phyloP scores from a whole-genome alignment of 176 grass and related monocot genomes.

The Ensete ventricosum region DNA sequence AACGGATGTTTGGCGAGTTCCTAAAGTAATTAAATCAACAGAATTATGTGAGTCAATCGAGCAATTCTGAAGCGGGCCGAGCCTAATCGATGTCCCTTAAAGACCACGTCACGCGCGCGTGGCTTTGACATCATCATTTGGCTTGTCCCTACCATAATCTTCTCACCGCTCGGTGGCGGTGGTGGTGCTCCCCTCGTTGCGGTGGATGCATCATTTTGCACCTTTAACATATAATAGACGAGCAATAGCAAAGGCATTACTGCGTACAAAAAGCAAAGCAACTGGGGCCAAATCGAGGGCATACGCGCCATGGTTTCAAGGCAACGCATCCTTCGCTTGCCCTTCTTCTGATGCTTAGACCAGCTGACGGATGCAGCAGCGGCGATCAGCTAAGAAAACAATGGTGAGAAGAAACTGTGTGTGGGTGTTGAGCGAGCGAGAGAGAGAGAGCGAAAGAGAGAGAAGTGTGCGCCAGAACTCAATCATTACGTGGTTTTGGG shows the following conservation, averaged over 20 bases:
- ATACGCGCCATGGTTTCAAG: not conserved
- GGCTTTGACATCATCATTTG: slow-evolving; percentile 8
- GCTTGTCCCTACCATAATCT: not conserved
- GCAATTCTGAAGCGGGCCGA: no score
- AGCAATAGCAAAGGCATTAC: not conserved
- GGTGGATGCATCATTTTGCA: slow-evolving; percentile 12
- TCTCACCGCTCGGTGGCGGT: not conserved
- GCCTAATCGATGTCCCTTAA: not conserved
- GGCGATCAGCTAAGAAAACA: not conserved
- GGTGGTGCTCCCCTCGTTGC: not conserved
- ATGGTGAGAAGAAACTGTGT: not conserved
- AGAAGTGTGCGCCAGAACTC: not conserved
- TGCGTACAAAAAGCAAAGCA: not conserved
- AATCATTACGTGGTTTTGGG: slow-evolving; percentile 5
- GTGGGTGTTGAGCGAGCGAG: not conserved
- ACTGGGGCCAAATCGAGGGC: not conserved
- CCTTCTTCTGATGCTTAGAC: not conserved
- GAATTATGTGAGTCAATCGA: no score
- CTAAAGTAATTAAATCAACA: no score
- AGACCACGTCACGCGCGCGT: slow-evolving; percentile 11
- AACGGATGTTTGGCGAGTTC: no score
- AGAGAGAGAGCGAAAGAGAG: not conserved
- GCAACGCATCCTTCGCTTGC: not conserved
- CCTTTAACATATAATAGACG: not conserved
- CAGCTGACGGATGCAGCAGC: not conserved